Conservation (phyloP, 495 filamentous ascomycete species). For the Hypoxylon lenormandii region DNA sequence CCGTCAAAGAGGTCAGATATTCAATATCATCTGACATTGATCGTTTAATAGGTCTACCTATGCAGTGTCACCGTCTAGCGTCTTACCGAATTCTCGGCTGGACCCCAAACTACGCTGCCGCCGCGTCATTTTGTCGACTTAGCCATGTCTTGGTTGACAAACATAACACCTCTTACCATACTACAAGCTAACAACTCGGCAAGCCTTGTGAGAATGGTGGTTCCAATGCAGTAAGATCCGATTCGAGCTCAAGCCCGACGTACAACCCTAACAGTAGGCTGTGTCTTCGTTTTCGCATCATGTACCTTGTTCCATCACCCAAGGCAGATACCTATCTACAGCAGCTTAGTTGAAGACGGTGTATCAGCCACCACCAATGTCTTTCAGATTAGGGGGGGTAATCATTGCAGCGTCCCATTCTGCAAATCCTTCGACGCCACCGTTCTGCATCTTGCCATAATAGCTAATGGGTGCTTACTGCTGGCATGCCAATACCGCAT, state of each 20-base stretch:
- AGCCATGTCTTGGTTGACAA: background rate
- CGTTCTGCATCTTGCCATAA: constrained; percentile 35
- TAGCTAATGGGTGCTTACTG: constrained; percentile 31
- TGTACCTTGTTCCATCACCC: background rate
- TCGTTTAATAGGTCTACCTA: background rate
- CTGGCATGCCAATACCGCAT: constrained; percentile 14
- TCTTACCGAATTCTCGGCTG: background rate
- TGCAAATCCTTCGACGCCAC: constrained; percentile 36
- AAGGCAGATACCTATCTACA: too few species aligned
- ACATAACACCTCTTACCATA: background rate
- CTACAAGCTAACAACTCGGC: background rate
- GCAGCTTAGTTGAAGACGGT: background rate
- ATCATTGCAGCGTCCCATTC: constrained; percentile 37
- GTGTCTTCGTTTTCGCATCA: background rate
- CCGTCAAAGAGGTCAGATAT: background rate
- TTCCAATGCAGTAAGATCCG: constrained; percentile 2
- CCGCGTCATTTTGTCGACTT: background rate
- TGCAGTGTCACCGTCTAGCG: background rate
- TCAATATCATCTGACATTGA: background rate
- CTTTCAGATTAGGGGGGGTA: constrained; percentile 13
- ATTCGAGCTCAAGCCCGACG: background rate
- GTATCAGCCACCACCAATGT: constrained; percentile 11
- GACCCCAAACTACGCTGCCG: too few species aligned
- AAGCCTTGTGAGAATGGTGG: background rate
- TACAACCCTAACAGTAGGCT: background rate